These are phyloP conservation scores for Buddleja alternifolia DNA, from an alignment of 257 asterid species.

Conservation along the genomic window DNA sequence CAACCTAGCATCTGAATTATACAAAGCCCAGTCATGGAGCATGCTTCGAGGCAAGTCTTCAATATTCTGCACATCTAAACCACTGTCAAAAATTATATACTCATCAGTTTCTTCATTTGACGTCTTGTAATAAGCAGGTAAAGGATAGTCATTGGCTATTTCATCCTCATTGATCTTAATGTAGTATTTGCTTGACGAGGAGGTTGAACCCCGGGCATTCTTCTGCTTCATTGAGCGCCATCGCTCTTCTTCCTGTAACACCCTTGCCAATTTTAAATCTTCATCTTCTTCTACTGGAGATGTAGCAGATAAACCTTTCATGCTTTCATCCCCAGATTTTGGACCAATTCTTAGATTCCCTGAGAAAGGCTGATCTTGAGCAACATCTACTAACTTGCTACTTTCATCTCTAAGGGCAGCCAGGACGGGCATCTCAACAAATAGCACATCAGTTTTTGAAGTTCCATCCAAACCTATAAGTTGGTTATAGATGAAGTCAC, in stretches of 20 bases:
- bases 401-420: constrained; percentile 70
- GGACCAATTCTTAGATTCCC: constrained; percentile 68
- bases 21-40: constrained; percentile 94
- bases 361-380: constrained; percentile 37
- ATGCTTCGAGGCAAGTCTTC: constrained; percentile 77
- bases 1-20: constrained; percentile 89
- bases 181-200: constrained; percentile 65
- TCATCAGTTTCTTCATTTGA: constrained; percentile 81
- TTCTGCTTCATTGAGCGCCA: constrained; percentile 85
- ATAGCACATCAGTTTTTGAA: constrained; percentile 56
- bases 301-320: constrained; percentile 29
- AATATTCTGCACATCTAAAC: constrained; percentile 48
- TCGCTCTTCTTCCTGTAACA: constrained; percentile 77
- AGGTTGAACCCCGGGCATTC: constrained; percentile 53
- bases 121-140: constrained; percentile 86
- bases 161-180: constrained; percentile 96
- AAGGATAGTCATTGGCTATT: constrained; percentile 92
- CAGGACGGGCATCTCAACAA: constrained; percentile 65
- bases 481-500: constrained; percentile 81
- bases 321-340: constrained; percentile 39
- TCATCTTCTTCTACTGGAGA: constrained; percentile 61
- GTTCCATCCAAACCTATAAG: constrained; percentile 88
- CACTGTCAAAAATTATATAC: constrained; percentile 77
- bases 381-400: constrained; percentile 39
- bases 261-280: constrained; percentile 73